Evolutionary conservation across 2,329 filamentous ascomycete genomes (phyloP), one percentile per base, ranked within the genome.

Genomic region (Arthrobotrys sphaeroides): DNA sequence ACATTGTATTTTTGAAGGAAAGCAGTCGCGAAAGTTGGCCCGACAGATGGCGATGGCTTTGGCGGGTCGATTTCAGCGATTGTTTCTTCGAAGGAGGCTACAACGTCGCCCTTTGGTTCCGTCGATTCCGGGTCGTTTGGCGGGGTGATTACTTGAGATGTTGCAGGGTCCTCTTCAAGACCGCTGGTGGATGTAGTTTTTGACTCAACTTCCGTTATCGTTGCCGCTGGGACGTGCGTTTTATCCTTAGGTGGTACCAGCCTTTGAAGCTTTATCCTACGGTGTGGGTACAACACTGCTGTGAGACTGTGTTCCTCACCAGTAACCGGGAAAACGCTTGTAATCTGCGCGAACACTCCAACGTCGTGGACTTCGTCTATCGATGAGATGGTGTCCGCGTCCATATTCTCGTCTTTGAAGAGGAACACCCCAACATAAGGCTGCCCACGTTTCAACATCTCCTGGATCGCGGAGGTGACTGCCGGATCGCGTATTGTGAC

Each of bases 391-490:
- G 96, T 88, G 82, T 99, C 96, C 81, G 93, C 92, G 82, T 98
- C 95, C 77, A 92, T 91, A 77, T 93, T 91, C 81, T 97, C 94
- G 81, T 99, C 94, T 83, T 98, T 98, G 85, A 98, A 93, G 80
- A 99, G 83, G 84, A 99, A 99, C 2, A 94, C 94, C 77, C 95
- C 95, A 42, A 99, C 93, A 80, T 99, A 99, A 22, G 94, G 96
- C 83, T 99, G 96, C 0, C 95, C 95, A 61, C 94, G 88, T 86
- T 96, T 97, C 82, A 98, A 92, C 87, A 97, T 95, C 81, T 99
- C 96, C 72, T 94, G 91, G 78, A 99, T 96, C 20, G 95, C 95
- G 40, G 90, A 89, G 12, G 94, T 91, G 36, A 99, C 95, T 79
- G 95, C 91, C 16, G 91, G 92, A 81, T 99, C 93, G 81, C 92